Conservation (phyloP, 2,329 filamentous ascomycete genomes). For the Sclerotiophoma versabilis region DNA sequence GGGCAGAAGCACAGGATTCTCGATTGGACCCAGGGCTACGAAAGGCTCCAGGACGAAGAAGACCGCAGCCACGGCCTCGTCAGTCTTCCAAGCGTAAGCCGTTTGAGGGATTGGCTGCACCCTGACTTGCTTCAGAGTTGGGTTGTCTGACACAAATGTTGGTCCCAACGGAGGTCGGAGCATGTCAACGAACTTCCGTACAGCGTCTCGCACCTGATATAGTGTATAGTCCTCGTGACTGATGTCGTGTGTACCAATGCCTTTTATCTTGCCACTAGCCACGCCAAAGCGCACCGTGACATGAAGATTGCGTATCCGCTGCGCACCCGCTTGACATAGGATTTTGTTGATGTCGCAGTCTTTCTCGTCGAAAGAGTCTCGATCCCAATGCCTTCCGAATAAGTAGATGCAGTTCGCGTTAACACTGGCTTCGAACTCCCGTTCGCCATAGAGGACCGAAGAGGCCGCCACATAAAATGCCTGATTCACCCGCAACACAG, state of each 20-base stretch:
- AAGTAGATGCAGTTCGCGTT: not conserved
- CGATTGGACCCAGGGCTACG: not conserved
- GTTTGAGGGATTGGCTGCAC: not conserved
- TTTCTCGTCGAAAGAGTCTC: not conserved
- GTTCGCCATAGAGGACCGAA: constrained; percentile 19
- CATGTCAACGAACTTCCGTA: constrained; percentile 7
- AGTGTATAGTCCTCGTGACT: constrained; percentile 13
- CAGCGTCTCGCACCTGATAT: constrained; percentile 9
- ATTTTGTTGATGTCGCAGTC: not conserved
- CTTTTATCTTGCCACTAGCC: not conserved
- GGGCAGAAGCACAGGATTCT: not conserved
- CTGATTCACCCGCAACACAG: constrained; percentile 20
- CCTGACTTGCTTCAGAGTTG: not conserved
- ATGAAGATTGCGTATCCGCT: constrained; percentile 5
- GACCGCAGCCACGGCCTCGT: constrained; percentile 12
- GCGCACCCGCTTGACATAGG: constrained; percentile 3
- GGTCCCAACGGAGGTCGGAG: not conserved
- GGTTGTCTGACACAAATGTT: not conserved
- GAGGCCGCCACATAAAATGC: constrained; percentile 23
- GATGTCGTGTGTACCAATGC: not conserved
- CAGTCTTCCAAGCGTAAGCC: not conserved
- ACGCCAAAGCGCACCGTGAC: not conserved
- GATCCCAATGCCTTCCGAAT: constrained; percentile 1
- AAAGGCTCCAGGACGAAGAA: constrained; percentile 20
- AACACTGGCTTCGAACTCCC: constrained; percentile 10